Base-by-base conservation (phyloP, 306 rosid genomes). In the Macrotyloma uniflorum region DNA sequence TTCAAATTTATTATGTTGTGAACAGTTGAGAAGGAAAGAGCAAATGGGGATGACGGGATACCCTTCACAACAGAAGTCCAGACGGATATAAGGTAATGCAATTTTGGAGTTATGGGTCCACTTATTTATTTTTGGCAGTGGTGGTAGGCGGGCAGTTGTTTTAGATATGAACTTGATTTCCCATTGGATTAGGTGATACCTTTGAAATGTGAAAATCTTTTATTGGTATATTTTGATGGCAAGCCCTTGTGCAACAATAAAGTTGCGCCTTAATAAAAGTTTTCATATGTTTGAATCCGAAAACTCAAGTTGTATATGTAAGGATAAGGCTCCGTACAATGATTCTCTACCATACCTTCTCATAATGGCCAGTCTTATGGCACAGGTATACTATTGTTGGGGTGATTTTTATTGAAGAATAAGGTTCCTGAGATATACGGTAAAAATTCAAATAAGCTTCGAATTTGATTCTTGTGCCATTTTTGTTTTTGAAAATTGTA, bases 11-110 rank as follows among this genome's bases (percentile, higher is more conserved):
- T 36, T 43, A 67, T 36, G 51, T 36, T 53, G 54, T 53, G 54
- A 69, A 68, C 92, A 88, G 94, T 72, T 88, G 85, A 86, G 94
- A 81, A 88, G 90, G 74, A 90, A 88, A 85, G 92, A 90, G 7
- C 75, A 80, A 73, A 80, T 83, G 92, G 90, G 91, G 80, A 75
- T 86, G 85, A 55, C 69, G 12, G 89, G 89, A 70, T 85, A 84
- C 85, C 94, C 90, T 79, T 84, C 93, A 26, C 94, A 90, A 51
- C 94, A 90, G 79, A 90, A 83, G 80, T 84, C 89, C 10, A 83
- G 94, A 70, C 94, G 94, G 59, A 16, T 85, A 28, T 90, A 76
- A 90, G 85, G 86, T 80, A 85, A 67, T 55, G 49, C 43, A 42
- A 23, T 79, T 58, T 18, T 64, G 49, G 30, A 36, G n/a, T 19